phyloP scores from a whole-genome alignment of 2,329 filamentous ascomycete species.

The Pseudogymnoascus sp. region DNA sequence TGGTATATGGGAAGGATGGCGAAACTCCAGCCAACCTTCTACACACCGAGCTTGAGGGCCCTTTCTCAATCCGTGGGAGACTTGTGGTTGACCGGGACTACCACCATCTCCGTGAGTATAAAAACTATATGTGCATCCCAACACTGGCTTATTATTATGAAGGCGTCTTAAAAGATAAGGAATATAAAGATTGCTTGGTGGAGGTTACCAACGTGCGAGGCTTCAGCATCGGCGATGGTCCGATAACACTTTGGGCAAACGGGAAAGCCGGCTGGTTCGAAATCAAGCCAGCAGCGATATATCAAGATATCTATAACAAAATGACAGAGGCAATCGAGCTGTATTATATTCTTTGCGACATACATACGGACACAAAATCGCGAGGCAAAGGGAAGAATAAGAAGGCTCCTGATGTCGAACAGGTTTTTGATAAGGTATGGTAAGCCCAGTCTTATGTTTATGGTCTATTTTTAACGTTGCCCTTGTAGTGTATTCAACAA shows the following conservation, averaged over 20 bases:
- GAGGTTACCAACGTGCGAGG: slow-evolving; percentile 42
- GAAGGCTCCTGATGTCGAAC: slow-evolving; percentile 8
- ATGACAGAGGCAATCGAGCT: slow-evolving; percentile 57
- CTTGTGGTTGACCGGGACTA: slow-evolving; percentile 43
- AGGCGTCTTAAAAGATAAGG: slow-evolving; percentile 26
- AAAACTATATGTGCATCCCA: background rate
- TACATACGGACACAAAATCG: slow-evolving; percentile 37
- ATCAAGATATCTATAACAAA: slow-evolving; percentile 45
- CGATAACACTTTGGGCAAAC: slow-evolving; percentile 56
- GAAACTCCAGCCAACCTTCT: slow-evolving; percentile 51
- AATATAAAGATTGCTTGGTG: slow-evolving; percentile 32
- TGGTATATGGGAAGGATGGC: slow-evolving; percentile 48
- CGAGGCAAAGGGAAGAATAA: slow-evolving; percentile 29
- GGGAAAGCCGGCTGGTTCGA: slow-evolving; percentile 61
- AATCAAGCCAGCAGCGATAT: slow-evolving; percentile 50
- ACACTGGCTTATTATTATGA: slow-evolving; percentile 18
- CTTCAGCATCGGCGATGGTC: slow-evolving; percentile 49
- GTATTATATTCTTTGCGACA: slow-evolving; percentile 53
- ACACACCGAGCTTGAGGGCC: slow-evolving; percentile 48
- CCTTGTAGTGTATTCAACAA: slow-evolving; percentile 39
- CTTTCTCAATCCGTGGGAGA: slow-evolving; percentile 52
- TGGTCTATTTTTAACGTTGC: slow-evolving; percentile 30
- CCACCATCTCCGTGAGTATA: slow-evolving; percentile 32
- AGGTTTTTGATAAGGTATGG: slow-evolving; percentile 17
- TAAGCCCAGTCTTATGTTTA: slow-evolving; percentile 23